phyloP scores from a whole-genome alignment of 2,329 filamentous ascomycete species.

The Neofusicoccum kwambonambiense region DNA sequence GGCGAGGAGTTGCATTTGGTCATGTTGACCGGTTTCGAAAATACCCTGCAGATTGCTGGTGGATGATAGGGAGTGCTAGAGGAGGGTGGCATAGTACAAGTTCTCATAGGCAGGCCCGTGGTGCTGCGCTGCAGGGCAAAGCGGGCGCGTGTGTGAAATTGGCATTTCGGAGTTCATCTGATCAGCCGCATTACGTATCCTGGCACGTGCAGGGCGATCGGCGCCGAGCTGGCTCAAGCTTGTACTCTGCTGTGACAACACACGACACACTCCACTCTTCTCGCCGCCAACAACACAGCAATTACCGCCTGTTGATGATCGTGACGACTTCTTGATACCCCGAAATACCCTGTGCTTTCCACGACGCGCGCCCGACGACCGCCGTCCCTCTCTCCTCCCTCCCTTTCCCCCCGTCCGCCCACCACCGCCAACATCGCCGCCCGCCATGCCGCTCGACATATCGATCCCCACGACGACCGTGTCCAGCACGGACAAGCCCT shows the following conservation, averaged over 20 bases:
- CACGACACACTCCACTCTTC: slow-evolving; percentile 15
- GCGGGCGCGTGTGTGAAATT: neutral
- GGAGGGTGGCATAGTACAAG: neutral
- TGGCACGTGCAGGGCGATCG: slow-evolving; percentile 6
- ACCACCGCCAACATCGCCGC: neutral
- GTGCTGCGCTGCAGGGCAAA: slow-evolving; percentile 5
- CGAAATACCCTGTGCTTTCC: neutral
- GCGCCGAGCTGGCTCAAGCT: neutral
- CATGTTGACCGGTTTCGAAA: slow-evolving; percentile 17
- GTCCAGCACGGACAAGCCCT: slow-evolving; percentile 58
- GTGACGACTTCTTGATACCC: neutral
- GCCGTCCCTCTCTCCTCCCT: neutral
- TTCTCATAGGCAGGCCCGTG: slow-evolving; percentile 7
- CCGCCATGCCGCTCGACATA: slow-evolving; percentile 32
- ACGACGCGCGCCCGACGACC: neutral
- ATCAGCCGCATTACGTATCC: slow-evolving; percentile 12
- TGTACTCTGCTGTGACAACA: slow-evolving; percentile 12
- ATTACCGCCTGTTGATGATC: slow-evolving; percentile 4
- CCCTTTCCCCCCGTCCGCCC: neutral
- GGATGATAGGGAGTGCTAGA: neutral
- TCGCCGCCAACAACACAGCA: slow-evolving; percentile 1
- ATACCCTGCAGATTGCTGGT: slow-evolving; percentile 19
- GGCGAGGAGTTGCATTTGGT: slow-evolving; percentile 18
- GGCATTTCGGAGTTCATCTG: neutral
- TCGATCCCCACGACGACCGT: slow-evolving; percentile 51